Base-by-base conservation (phyloP, 441 rosid species). In the Flueggea neowawraea region DNA sequence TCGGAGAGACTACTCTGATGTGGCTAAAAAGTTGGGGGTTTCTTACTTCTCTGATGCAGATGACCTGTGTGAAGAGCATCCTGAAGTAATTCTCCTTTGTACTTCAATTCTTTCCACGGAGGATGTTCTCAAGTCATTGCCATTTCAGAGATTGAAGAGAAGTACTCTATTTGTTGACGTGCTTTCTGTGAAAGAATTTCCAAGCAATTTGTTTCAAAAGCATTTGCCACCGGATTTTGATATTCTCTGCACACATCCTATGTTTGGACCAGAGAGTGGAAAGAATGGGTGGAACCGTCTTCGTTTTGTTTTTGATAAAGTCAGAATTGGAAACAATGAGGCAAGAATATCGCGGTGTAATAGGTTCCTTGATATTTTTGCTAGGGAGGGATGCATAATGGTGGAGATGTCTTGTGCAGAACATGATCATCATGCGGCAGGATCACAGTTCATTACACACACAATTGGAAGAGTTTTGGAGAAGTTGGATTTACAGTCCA, bases 191-290 rank as follows among this genome's bases (percentile, higher is more conserved):
- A 85, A 88, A 69, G 90, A 85, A 75, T 88, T 88, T 67, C 89
- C 95, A 7, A 78, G 73, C 78, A 83, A 69, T 54, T 61, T 78
- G 59, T 84, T 85, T 66, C 74, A 85, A 70, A 84, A 76, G 67
- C 41, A 70, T 63, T 70, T 82, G 65, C 88, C 88, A 33, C 67
- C 68, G 11, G 77, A 78, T 47, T 84, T 83, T 28, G 88, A 82
- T 75, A 79, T 84, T 68, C 76, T 87, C 22, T 87, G 93, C 62
- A 78, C 88, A 0, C 90, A 84, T 61, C 90, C 93, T n/a, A 84
- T 87, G 93, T 87, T 87, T 78, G 90, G 90, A 55, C 93, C 86
- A 9, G 90, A 82, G 57, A 87, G 88, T 58, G 90, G 93, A 66
- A 87, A 78, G 78, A 73, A 79, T 32, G 88, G 88, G 39, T 87